Evolutionary conservation across 2,329 filamentous ascomycete genomes (phyloP), one percentile per base, ranked within the genome.

Genomic region (Colletotrichum gigasporum): DNA sequence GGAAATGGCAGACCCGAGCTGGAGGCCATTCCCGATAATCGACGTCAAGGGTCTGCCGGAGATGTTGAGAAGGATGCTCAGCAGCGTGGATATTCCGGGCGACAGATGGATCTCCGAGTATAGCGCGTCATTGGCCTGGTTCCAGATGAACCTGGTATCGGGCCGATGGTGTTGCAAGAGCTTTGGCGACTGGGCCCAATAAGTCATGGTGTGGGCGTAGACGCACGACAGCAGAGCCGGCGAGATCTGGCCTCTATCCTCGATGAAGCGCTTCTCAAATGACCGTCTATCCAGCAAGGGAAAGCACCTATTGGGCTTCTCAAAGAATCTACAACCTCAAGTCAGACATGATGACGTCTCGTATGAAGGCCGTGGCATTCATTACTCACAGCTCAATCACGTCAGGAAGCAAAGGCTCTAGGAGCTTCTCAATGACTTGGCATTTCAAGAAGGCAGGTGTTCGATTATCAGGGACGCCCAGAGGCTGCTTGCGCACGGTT

Each of bases 131-230:
- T 83, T 85, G 6, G 86, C 86, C 62, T 88, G 80, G 62, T 90
- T 90, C 81, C 88, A 88, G 8, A 87, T 83, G 70, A 87, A 90
- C 44, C 86, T 82, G 39, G 81, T 79, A 69, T 90, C 87, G 0
- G 87, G 87, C 48, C 83, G 79, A 4, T 82, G 80, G 61, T 84
- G 80, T 5, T 74, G 74, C 4, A 76, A 74, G 3, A 84, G 71
- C 4, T 77, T 73, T 0, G 78, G 77, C 0, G 81, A 82, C 54
- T 81, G 80, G 24, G 80, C 79, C 87, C 87, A 90, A 69, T 85
- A 88, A 3, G 85, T 80, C 3, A 88, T 71, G 0, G 84, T 82
- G 69, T 87, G 84, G 0, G 86, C 87, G 68, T 88, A 87, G 2
- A 90, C 73, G 60, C 84, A 84, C 39, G 84, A 83, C 3, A 89